Evolutionary conservation across 805 yeast species (phyloP), one percentile per base, ranked within the genome.

Genomic region (Myxozyma udenii): DNA sequence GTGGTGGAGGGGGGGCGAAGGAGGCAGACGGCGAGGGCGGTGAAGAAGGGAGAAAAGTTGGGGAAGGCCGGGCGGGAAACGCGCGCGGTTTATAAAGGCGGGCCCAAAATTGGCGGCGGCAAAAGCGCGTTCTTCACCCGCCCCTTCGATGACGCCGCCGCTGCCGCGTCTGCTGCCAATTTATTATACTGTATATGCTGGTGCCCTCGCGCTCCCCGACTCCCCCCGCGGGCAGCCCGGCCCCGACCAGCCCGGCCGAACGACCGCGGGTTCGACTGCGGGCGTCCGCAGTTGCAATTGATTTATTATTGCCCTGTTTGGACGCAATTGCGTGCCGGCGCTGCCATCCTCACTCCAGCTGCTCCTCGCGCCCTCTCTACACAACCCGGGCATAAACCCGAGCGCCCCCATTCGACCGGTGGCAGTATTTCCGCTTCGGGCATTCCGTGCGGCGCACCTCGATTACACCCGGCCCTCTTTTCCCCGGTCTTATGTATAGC

Each of bases 1-100:
- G 2, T 6, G 38, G 22, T 16, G 47, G 18, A 3, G 40, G 9
- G 12, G 33, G 9, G 33, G 21, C 16, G 39, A 35, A 12, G 19
- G 39, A 11, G 12, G 39, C 16, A 11, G 39, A 12, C 19, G 39
- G 21, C 11, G 39, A 16, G 39, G 19, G 19, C 39, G 12, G 39
- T 6, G 19, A 6, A 18, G 39, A 35, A 12, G 19, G 12, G 7
- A 26, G 33, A 19, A 36, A 5, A n/a, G 42, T 37, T 35, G 48
- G n/a, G n/a, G n/a, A n/a, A n/a, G 41, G 37, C 24, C 47, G 48
- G 41, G 28, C 48, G 40, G 40, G 48, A 30, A 39, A 39, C 32
- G 21, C 48, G 48, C 7, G 38, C 14, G n/a, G 38, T 23, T 14
- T 28, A 9, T 9, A 9, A 28, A 14, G 12, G 12, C 9, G 14